These are phyloP conservation scores for Cymbidium sinense DNA, from an alignment of 106 monocot species.

Conservation along the genomic window DNA sequence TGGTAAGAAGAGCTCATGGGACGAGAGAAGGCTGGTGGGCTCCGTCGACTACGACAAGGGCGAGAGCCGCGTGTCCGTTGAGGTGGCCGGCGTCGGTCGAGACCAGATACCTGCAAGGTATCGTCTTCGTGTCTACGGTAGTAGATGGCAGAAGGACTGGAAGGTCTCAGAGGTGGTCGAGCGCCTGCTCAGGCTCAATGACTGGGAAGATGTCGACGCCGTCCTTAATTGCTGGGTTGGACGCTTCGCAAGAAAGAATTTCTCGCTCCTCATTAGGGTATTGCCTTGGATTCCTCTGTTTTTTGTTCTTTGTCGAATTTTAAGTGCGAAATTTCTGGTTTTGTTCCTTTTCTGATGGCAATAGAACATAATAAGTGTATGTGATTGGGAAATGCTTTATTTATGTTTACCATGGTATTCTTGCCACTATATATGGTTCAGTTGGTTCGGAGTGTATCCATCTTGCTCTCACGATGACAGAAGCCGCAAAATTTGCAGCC, in stretches of 20 bases:
- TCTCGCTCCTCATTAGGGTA: slow-evolving; percentile 71
- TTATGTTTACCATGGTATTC: no score
- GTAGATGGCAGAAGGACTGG: slow-evolving; percentile 71
- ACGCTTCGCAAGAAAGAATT: slow-evolving; percentile 77
- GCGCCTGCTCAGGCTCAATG: slow-evolving; percentile 44
- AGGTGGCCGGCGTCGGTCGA: slow-evolving; percentile 56
- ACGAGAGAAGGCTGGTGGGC: slow-evolving; percentile 41
- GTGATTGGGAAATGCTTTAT: no score
- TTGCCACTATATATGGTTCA: no score
- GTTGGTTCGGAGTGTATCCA: no score
- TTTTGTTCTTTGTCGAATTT: background rate
- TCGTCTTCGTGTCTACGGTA: slow-evolving; percentile 55
- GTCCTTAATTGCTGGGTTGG: slow-evolving; percentile 88
- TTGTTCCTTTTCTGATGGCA: background rate
- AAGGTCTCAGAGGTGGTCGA: slow-evolving; percentile 80
- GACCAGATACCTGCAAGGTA: slow-evolving; percentile 65
- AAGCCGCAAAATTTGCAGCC: background rate
- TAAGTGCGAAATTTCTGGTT: background rate
- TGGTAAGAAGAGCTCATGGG: slow-evolving; percentile 23
- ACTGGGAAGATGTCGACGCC: slow-evolving; percentile 72
- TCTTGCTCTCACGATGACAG: no score
- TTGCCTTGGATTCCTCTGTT: background rate
- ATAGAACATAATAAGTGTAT: background rate
- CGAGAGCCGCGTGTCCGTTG: slow-evolving; percentile 25
- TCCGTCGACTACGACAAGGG: slow-evolving; percentile 83